Base-by-base conservation (phyloP, 1,139 yeast species). In the Lodderomyces elongisporus region DNA sequence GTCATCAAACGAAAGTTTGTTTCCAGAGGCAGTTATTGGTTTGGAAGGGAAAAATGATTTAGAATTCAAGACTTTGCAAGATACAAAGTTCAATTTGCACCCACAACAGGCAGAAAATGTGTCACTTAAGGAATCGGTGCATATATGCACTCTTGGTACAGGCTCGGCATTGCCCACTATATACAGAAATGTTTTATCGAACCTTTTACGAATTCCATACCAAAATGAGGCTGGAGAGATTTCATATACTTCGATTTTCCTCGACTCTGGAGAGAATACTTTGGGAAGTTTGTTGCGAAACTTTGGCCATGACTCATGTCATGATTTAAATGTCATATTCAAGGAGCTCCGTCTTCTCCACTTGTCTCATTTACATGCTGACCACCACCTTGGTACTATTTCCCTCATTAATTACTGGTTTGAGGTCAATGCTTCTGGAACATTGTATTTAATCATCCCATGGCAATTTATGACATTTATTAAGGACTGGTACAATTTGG, bases 201-300 rank as follows among this genome's bases (percentile, higher is more conserved):
- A 85, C 17, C 53, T 88, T 17, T 66, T 88, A 3, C 71, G 95
- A 43, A 49, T 87, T 1, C 95, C 95, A 1, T 68, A 55, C 38
- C 34, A 42, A 2, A 44, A 47, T 3, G 37, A 30, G 1, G 40
- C 53, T 9, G 70, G 64, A 0, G 35, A 45, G 1, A 36, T 61
- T 5, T 46, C 48, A 1, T 72, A 58, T 46, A 60, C 74, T 41
- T 60, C 77, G 2, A 51, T 79, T 2, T 49, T 93, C 17, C 60
- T 93, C 31, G 98, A 93, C 60, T 95, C 93, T 13, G 99, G 99
- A 14, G 99, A 93, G 53, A 89, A 87, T 38, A 87, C 97, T 0
- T 49, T 83, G 20, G 96, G 95, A 1, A 62, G 85, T 1, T 57
- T 93, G 43, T 56, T 64, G 28, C 73, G 97, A 44, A 64, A 76